phyloP scores from a whole-genome alignment of 1,284 basidiomycete species.

The Peniophora sp. region DNA sequence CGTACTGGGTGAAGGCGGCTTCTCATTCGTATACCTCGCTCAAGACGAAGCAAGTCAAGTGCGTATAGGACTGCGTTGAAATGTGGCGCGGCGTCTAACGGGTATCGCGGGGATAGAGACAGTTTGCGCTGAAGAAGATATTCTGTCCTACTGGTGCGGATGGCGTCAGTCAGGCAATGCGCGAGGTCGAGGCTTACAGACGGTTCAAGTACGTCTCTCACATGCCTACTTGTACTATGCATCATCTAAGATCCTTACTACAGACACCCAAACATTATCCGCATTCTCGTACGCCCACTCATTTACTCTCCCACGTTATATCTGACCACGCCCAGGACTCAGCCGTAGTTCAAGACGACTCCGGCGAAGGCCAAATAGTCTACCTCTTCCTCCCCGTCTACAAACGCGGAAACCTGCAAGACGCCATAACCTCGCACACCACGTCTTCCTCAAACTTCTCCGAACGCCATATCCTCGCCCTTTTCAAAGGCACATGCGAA shows the following conservation, averaged over 20 bases:
- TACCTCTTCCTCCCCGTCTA: constrained; percentile 91
- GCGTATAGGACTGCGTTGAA: constrained; percentile 17
- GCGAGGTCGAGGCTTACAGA: constrained; percentile 86
- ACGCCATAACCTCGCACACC: constrained; percentile 84
- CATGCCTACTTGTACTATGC: neutral
- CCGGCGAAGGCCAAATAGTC: constrained; percentile 91
- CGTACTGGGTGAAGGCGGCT: constrained; percentile 90
- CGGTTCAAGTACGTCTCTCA: constrained; percentile 69
- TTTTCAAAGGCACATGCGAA: constrained; percentile 92
- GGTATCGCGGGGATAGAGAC: constrained; percentile 40
- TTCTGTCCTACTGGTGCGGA: constrained; percentile 78
- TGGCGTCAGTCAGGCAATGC: constrained; percentile 79
- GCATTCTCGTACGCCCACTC: constrained; percentile 56
- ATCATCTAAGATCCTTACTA: constrained; percentile 2
- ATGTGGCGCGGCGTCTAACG: neutral
- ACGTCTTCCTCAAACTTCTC: constrained; percentile 81
- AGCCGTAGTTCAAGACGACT: constrained; percentile 89
- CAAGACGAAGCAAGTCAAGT: constrained; percentile 80
- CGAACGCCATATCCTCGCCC: constrained; percentile 80
- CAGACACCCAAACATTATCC: constrained; percentile 86
- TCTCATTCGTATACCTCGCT: constrained; percentile 92
- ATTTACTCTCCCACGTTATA: constrained; percentile 1
- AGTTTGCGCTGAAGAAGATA: constrained; percentile 94
- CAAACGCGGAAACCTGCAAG: constrained; percentile 91
- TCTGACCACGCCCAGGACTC: constrained; percentile 65